phyloP scores from a whole-genome alignment of 2,329 filamentous ascomycete species.

The Hypocreales sp. region DNA sequence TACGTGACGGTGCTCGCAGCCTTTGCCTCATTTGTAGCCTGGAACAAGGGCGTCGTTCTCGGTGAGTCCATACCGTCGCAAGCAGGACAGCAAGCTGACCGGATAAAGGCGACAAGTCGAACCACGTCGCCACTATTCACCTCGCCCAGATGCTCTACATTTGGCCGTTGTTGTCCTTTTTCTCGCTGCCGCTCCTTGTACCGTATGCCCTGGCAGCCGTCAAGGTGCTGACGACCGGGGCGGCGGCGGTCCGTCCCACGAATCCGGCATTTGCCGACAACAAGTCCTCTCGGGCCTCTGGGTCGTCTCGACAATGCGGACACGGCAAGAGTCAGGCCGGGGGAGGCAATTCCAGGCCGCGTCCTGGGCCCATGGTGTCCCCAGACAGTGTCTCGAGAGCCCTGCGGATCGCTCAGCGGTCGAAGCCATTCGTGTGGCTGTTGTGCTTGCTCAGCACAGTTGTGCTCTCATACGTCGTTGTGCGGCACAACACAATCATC shows the following conservation, averaged over 20 bases:
- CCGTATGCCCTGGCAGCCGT: constrained; percentile 27
- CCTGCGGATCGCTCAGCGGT: constrained; percentile 2
- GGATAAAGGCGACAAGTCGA: constrained; percentile 72
- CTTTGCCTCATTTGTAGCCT: constrained; percentile 63
- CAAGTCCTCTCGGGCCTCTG: too few species aligned
- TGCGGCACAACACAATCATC: constrained; percentile 79
- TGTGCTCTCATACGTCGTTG: constrained; percentile 25
- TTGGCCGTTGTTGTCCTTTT: constrained; percentile 81
- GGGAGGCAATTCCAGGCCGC: too few species aligned
- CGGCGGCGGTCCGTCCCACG: too few species aligned
- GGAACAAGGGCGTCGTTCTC: constrained; percentile 86
- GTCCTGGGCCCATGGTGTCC: too few species aligned
- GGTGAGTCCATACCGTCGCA: constrained; percentile 32
- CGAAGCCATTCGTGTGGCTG: constrained; percentile 17
- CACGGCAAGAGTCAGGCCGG: too few species aligned
- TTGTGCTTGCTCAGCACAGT: constrained; percentile 20
- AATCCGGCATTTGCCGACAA: too few species aligned
- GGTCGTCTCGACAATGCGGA: too few species aligned
- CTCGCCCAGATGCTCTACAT: constrained; percentile 89
- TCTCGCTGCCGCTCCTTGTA: constrained; percentile 65
- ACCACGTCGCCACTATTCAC: constrained; percentile 81
- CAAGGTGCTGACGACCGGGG: constrained; percentile 7
- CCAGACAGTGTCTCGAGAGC: too few species aligned
- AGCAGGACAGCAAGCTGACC: neutral
- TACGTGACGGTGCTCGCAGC: constrained; percentile 45